These are phyloP conservation scores for Pugionium cornutum DNA, from an alignment of 345 rosid species.

Conservation along the genomic window DNA sequence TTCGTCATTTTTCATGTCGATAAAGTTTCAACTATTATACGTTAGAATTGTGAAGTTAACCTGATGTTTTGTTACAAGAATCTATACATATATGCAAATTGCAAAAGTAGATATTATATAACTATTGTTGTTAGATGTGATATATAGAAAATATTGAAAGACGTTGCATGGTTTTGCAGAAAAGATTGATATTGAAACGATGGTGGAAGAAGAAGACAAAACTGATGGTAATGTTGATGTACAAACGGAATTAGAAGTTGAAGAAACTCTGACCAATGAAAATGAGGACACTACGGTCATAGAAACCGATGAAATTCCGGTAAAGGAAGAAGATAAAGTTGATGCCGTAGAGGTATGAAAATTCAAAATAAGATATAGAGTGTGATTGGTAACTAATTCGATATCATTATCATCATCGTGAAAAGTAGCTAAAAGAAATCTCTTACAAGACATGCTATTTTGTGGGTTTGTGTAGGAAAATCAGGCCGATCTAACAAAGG, in stretches of 20 bases:
- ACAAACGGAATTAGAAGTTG: slow-evolving; percentile 1
- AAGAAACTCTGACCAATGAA: slow-evolving; percentile 3
- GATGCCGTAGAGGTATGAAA: slow-evolving; percentile 26
- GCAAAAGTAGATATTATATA: background rate
- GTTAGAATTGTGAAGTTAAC: background rate
- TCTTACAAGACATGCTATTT: background rate
- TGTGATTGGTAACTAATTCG: slow-evolving; percentile 4
- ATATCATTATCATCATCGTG: background rate
- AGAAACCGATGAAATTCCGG: background rate
- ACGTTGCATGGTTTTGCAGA: slow-evolving; percentile 9
- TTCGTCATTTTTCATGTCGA: no score
- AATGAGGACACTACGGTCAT: background rate
- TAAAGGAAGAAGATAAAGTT: slow-evolving; percentile 5
- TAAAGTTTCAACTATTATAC: background rate
- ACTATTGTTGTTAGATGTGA: slow-evolving; percentile 7
- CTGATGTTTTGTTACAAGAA: background rate
- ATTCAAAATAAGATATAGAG: background rate
- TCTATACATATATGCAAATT: background rate
- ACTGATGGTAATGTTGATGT: background rate
- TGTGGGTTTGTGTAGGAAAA: slow-evolving; percentile 24
- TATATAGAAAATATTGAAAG: slow-evolving; percentile 1
- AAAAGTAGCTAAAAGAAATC: background rate
- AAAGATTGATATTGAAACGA: background rate
- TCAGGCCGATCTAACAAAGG: slow-evolving; percentile 10
- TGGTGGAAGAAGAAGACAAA: slow-evolving; percentile 26